Conservation (phyloP, 306 rosid genomes). For the Cucurbita moschata region DNA sequence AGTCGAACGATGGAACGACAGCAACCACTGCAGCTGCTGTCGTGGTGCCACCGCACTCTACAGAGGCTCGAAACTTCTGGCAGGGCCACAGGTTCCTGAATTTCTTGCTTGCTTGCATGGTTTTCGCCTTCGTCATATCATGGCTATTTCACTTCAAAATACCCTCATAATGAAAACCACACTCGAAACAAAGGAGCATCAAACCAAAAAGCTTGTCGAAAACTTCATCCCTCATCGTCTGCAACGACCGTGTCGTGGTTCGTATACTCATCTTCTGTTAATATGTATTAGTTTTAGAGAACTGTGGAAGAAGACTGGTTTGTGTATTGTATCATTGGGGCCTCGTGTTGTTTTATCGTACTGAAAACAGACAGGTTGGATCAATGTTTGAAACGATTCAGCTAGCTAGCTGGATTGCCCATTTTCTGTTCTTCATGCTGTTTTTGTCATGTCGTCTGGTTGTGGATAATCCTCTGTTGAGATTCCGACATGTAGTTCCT, state of each 20-base stretch:
- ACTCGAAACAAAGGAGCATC: neutral
- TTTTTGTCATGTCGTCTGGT: neutral
- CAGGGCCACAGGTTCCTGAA: constrained; percentile 79
- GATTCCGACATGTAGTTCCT: constrained; percentile 3
- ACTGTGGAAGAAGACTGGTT: neutral
- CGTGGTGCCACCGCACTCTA: constrained; percentile 19
- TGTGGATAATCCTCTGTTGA: neutral
- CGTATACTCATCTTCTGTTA: constrained; percentile 17
- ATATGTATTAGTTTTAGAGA: constrained; percentile 10
- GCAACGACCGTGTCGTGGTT: neutral
- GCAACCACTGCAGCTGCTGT: constrained; percentile 17
- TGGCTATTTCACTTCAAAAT: constrained; percentile 93
- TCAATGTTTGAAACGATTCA: neutral
- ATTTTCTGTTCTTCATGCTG: neutral
- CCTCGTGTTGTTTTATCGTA: neutral
- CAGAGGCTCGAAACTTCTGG: constrained; percentile 58
- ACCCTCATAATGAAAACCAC: constrained; percentile 31
- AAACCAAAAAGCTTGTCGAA: neutral
- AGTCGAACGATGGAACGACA: constrained; percentile 30
- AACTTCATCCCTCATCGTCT: neutral
- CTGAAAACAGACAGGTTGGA: neutral
- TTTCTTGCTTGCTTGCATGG: constrained; percentile 78
- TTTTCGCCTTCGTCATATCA: constrained; percentile 78
- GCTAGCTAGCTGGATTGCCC: neutral
- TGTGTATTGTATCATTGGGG: neutral